Conservation (phyloP, 2,329 filamentous ascomycete genomes). For the Laburnicola sp. region DNA sequence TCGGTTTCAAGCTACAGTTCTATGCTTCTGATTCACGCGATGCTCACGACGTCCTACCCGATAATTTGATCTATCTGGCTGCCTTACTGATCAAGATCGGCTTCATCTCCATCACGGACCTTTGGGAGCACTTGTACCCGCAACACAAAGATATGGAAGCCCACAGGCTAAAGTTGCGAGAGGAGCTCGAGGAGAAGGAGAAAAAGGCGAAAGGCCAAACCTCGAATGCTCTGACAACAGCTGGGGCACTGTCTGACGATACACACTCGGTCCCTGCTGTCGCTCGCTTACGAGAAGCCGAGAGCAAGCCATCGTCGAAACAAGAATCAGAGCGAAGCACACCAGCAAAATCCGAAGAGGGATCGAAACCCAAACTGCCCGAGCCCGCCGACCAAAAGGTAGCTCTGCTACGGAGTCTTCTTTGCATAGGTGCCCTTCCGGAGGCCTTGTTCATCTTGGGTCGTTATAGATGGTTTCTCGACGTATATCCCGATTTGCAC, state of each 20-base stretch:
- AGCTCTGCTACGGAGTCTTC: slow-evolving; percentile 76
- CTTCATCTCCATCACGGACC: slow-evolving; percentile 87
- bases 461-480: slow-evolving; percentile 88
- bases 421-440: slow-evolving; percentile 88
- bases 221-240: slow-evolving; percentile 83
- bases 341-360: slow-evolving; percentile 46
- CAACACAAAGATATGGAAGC: slow-evolving; percentile 80
- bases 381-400: slow-evolving; percentile 89
- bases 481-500: slow-evolving; percentile 79
- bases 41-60: slow-evolving; percentile 75
- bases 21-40: slow-evolving; percentile 82
- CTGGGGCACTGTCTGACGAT: slow-evolving; percentile 85
- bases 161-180: slow-evolving; percentile 63
- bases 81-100: slow-evolving; percentile 95
- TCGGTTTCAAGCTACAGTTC: slow-evolving; percentile 96
- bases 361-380: slow-evolving; percentile 58
- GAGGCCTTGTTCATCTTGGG: slow-evolving; percentile 92
- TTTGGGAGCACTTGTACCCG: slow-evolving; percentile 91
- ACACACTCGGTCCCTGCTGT: slow-evolving; percentile 56
- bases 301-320: slow-evolving; percentile 52
- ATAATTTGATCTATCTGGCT: slow-evolving; percentile 89
- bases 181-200: slow-evolving; percentile 76
- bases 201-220: slow-evolving; percentile 66
- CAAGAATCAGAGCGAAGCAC: slow-evolving; percentile 51
- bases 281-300: slow-evolving; percentile 56